Evolutionary conservation across 192 early-diverging fungal genomes (phyloP).

Genomic region (Gaertneriomyces semiglobifer): DNA sequence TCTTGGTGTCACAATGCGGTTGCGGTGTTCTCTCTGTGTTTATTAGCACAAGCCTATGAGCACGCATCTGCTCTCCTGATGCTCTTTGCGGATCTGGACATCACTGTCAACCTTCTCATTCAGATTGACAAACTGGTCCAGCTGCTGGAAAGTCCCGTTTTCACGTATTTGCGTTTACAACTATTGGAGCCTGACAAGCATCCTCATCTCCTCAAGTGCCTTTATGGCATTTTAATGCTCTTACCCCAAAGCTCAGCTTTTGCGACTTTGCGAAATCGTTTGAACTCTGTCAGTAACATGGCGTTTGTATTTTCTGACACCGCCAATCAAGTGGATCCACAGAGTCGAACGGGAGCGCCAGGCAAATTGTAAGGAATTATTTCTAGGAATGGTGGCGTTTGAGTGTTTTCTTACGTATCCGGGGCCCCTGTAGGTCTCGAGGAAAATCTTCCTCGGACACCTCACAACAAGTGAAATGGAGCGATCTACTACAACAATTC

Average conservation of each 20-base stretch:
- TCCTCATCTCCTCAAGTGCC: slow-evolving; percentile 84
- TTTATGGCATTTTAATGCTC: slow-evolving; percentile 96
- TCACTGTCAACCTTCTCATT: slow-evolving; percentile 90
- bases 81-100: slow-evolving; percentile 87
- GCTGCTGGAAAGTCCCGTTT: slow-evolving; percentile 94
- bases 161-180: slow-evolving; percentile 91
- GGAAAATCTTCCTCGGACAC: background rate
- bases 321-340: background rate
- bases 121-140: slow-evolving; percentile 99
- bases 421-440: too few species aligned
- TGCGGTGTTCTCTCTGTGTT: slow-evolving; percentile 86
- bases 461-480: slow-evolving; percentile 44
- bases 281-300: slow-evolving; percentile 73
- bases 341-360: background rate
- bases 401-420: too few species aligned
- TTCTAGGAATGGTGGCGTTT: too few species aligned
- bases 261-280: slow-evolving; percentile 88
- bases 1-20: slow-evolving; percentile 98
- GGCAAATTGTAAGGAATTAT: too few species aligned
- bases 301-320: slow-evolving; percentile 31
- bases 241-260: slow-evolving; percentile 96
- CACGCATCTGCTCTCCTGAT: slow-evolving; percentile 77
- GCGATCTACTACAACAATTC: slow-evolving; percentile 72
- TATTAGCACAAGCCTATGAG: slow-evolving; percentile 96
- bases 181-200: slow-evolving; percentile 86